Conservation (phyloP, 2,329 filamentous ascomycete genomes). For the Pezicula rhizophila region DNA sequence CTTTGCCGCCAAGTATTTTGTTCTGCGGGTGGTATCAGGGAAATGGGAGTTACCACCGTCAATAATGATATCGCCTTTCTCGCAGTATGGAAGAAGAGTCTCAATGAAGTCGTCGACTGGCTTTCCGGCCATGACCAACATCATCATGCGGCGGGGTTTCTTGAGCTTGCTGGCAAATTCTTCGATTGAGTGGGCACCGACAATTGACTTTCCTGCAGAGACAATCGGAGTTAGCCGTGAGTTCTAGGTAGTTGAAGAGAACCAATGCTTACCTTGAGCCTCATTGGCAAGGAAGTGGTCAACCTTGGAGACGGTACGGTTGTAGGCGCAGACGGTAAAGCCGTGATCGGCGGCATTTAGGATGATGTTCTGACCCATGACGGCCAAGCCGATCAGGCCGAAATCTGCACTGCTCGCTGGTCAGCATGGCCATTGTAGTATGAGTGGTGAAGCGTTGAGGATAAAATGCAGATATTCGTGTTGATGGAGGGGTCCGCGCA, state of each 20-base stretch:
- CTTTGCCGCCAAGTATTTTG: slow-evolving; percentile 79
- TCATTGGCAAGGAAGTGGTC: slow-evolving; percentile 88
- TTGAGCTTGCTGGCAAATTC: slow-evolving; percentile 97
- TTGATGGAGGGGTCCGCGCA: background rate
- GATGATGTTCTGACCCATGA: slow-evolving; percentile 87
- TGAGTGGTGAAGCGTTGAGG: slow-evolving; percentile 27
- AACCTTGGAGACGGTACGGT: slow-evolving; percentile 98
- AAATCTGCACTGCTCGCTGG: slow-evolving; percentile 55
- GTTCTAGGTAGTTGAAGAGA: background rate
- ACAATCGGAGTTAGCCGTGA: background rate
- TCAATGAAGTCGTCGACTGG: slow-evolving; percentile 99
- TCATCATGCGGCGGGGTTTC: slow-evolving; percentile 94
- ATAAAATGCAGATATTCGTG: slow-evolving; percentile 20
- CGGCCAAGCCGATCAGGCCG: slow-evolving; percentile 87
- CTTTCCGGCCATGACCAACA: slow-evolving; percentile 97
- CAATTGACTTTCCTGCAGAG: slow-evolving; percentile 72
- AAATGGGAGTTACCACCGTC: slow-evolving; percentile 99
- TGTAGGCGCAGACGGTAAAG: slow-evolving; percentile 97
- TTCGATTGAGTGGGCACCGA: slow-evolving; percentile 87
- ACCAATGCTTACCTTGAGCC: slow-evolving; percentile 59
- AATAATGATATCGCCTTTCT: slow-evolving; percentile 94
- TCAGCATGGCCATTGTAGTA: slow-evolving; percentile 16
- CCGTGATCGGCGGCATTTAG: slow-evolving; percentile 85
- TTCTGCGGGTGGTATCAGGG: slow-evolving; percentile 97
- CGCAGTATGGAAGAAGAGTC: slow-evolving; percentile 77